Percentiles rank a stretch among this genome's conserved stretches.
Conservation (phyloP, 768 basidiomycete genomes). For the Lyophyllum semitale region DNA sequence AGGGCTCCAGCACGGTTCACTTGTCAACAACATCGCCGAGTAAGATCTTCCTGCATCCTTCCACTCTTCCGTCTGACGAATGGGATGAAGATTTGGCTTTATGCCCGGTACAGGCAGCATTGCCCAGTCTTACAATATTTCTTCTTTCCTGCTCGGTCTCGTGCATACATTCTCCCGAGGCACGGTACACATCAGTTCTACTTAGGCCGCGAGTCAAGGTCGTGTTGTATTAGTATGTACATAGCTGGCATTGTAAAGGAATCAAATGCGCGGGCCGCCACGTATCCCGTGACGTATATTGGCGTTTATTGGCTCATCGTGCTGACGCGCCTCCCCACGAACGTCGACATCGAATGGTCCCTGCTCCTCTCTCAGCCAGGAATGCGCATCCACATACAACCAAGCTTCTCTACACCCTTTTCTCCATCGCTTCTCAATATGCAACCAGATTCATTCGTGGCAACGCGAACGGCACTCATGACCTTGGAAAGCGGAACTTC, state of each 20-base stretch:
- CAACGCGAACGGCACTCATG: background rate
- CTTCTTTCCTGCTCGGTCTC: constrained; percentile 19
- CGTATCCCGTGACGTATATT: too few species aligned
- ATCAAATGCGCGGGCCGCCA: too few species aligned
- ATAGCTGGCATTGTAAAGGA: too few species aligned
- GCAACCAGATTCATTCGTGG: constrained; percentile 39
- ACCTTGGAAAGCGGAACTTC: constrained; percentile 29
- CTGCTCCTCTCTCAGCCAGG: constrained; percentile 36
- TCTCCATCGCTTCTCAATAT: constrained; percentile 47
- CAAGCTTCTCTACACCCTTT: constrained; percentile 44
- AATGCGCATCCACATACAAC: constrained; percentile 37
- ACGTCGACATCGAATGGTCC: constrained; percentile 41
- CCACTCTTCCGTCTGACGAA: too few species aligned
- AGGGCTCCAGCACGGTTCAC: background rate
- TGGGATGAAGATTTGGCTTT: background rate
- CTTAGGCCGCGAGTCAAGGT: too few species aligned
- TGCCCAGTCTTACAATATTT: constrained; percentile 24
- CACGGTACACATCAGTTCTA: constrained; percentile 29
- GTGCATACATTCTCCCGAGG: constrained; percentile 43
- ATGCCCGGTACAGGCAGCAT: background rate
- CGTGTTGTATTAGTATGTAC: too few species aligned
- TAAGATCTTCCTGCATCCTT: background rate
- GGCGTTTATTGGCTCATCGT: too few species aligned
- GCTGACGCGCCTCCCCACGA: too few species aligned
- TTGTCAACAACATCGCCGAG: background rate